Conservation (phyloP, 495 filamentous ascomycete species). For the Aspergillus haitiensis region DNA sequence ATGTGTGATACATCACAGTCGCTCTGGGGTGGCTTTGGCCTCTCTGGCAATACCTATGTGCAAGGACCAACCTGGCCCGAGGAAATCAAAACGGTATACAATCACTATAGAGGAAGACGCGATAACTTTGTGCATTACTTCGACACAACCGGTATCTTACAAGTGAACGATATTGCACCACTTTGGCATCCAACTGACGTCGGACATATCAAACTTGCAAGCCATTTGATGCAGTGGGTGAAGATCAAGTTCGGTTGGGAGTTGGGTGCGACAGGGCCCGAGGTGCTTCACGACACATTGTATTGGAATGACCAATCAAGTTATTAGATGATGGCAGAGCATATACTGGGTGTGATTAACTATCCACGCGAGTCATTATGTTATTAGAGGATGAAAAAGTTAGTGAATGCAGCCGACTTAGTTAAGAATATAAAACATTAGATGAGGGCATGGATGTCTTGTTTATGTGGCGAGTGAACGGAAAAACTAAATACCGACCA, state of each 20-base stretch:
- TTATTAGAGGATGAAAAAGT: neutral
- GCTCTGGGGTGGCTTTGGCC: slow-evolving; percentile 60
- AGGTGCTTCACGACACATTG: slow-evolving; percentile 62
- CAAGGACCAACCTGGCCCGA: slow-evolving; percentile 50
- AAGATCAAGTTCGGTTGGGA: slow-evolving; percentile 59
- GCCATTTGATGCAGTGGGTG: slow-evolving; percentile 60
- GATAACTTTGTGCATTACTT: slow-evolving; percentile 62
- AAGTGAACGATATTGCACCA: slow-evolving; percentile 68
- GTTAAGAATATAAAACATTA: no score
- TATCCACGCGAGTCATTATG: neutral
- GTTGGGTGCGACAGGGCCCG: slow-evolving; percentile 54
- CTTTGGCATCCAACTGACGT: slow-evolving; percentile 65
- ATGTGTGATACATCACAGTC: slow-evolving; percentile 37
- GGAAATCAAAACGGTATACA: slow-evolving; percentile 55
- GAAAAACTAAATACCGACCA: slow-evolving; percentile 19
- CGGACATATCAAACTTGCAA: slow-evolving; percentile 66
- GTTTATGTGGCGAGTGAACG: slow-evolving; percentile 2
- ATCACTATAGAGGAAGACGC: slow-evolving; percentile 54
- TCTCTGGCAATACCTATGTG: slow-evolving; percentile 53
- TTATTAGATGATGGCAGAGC: slow-evolving; percentile 33
- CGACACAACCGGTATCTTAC: slow-evolving; percentile 64
- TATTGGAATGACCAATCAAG: slow-evolving; percentile 60
- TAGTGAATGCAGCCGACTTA: neutral
- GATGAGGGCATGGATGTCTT: neutral
- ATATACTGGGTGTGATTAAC: neutral